Base-by-base conservation (phyloP, 176 grass and related monocot genomes). In the Triticum urartu region DNA sequence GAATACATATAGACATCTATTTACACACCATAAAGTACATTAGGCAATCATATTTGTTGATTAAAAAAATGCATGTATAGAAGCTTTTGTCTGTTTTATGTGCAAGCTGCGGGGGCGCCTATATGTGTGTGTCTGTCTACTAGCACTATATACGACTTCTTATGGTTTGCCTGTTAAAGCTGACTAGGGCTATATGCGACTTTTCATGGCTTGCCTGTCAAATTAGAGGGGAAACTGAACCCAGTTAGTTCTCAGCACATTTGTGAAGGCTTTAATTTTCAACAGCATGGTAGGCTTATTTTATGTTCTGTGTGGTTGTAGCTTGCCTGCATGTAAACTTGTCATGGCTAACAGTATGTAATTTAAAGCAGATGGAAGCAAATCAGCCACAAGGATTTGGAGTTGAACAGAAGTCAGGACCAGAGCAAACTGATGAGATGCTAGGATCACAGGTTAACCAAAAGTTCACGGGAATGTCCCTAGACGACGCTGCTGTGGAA, bases 331-430 rank as follows among this genome's bases (percentile, higher is more conserved):
- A 36, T 67, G 2, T 34, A 75, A 58, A 81, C 61, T 81, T 77
- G 18, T 9, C 56, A 78, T 7, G 10, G 25, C 50, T 30, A 45
- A 86, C 56, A 25, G 14, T 20, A 18, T 78, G 65, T 64, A 35
- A 2, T 71, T 28, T 78, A 34, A 38, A 90, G 64, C 81, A 84
- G 48, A 84, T 91, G 81, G 81, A 84, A 81, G 28, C 21, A 1
- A 39, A 21, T 52, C 68, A 90, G 79, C 34, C 0, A 5, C 8
- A 38, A 71, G 65, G 62, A 70, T 42, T 11, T 1, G 54, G 4
- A 40, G 14, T n/a, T 64, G 64, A 90, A 63, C 64, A 64, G 54
- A 86, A 80, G 60, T 30, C 36, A 75, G 82, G 20, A 89, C 42
- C 45, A 30, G 73, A 75, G 42, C 72, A 50, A 75, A 75, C 42